Evolutionary conservation across 768 basidiomycete genomes (phyloP), one percentile per base, ranked within the genome.

Genomic region (Serpula lacrymans): DNA sequence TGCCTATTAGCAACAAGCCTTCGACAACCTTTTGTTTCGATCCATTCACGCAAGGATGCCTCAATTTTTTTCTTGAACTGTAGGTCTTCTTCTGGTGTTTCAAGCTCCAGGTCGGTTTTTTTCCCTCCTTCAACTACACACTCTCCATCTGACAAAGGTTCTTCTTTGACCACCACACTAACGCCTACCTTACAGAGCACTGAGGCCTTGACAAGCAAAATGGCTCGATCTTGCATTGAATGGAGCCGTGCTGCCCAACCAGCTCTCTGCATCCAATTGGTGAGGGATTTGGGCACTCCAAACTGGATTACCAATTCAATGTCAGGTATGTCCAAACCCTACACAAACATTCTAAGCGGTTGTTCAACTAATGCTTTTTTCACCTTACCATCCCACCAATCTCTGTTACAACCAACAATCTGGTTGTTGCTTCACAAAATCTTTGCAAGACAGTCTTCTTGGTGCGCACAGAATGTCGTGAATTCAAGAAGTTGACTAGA

Each of bases 331-430:
- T 65, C 58, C 4, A 53, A 50, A 11, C 63, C 63, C 61, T 64
- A 35, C 3, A n/a, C n/a, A n/a, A n/a, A n/a, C n/a, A n/a, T n/a
- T n/a, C n/a, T n/a, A n/a, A n/a, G n/a, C n/a, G 16, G 16, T 29
- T 6, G n/a, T n/a, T 29, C 26, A n/a, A n/a, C n/a, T n/a, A n/a
- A n/a, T n/a, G n/a, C n/a, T n/a, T n/a, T n/a, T n/a, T n/a, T n/a
- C n/a, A n/a, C n/a, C 59, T 17, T 42, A 65, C 67, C 64, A 68
- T 68, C 20, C 64, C 65, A 4, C 59, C 62, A 0, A 57, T 63
- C 33, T 68, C 64, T 12, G 67, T 67, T 12, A 60, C 54, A 7
- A 66, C 42, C 3, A 66, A 45, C 13, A 63, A 41, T 20, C 39
- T 48, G 1, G 51, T 53, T 9, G 49, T 47, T 0, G 62, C 59